These are phyloP conservation scores for Fusarium proliferatum DNA, from an alignment of 2,329 filamentous ascomycete genomes.

Conservation along the genomic window DNA sequence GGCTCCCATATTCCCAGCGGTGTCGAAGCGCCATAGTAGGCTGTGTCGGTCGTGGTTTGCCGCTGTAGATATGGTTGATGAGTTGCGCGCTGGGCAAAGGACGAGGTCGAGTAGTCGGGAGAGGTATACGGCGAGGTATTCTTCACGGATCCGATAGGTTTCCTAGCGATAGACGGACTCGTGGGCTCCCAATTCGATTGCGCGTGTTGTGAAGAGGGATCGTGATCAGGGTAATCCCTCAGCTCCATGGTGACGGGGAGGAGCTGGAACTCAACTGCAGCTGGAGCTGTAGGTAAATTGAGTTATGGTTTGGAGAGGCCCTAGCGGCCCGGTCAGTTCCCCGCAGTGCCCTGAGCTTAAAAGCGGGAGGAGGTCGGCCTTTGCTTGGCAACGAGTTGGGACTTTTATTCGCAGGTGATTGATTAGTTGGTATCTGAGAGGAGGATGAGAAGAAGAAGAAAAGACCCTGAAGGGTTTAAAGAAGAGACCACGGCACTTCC, in stretches of 20 bases:
- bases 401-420: not conserved
- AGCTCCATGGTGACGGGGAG: conserved; percentile 29
- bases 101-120: conserved; percentile 13
- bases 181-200: conserved; percentile 29
- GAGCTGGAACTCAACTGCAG: not conserved
- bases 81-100: conserved; percentile 24
- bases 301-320: conserved; percentile 12
- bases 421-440: not conserved
- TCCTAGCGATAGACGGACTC: conserved; percentile 34
- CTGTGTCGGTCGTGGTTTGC: conserved; percentile 23
- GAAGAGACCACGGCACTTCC: conserved; percentile 1
- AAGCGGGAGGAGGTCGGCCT: not conserved
- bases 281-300: not conserved
- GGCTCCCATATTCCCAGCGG: conserved; percentile 37
- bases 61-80: conserved; percentile 19
- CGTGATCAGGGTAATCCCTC: conserved; percentile 27
- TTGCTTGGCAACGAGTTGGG: not conserved
- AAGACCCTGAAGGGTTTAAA: conserved; percentile 7
- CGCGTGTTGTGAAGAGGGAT: conserved; percentile 18
- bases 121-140: conserved; percentile 18
- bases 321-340: conserved; percentile 34
- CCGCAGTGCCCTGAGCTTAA: conserved; percentile 30
- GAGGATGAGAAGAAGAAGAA: not conserved
- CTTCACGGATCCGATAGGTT: conserved; percentile 14
- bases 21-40: conserved; percentile 29